A percentile compares a stretch with the other conserved stretches of the same genome.
phyloP scores from a whole-genome alignment of 1,139 yeast genomes.

The Debaryomycetaceae sp. region DNA sequence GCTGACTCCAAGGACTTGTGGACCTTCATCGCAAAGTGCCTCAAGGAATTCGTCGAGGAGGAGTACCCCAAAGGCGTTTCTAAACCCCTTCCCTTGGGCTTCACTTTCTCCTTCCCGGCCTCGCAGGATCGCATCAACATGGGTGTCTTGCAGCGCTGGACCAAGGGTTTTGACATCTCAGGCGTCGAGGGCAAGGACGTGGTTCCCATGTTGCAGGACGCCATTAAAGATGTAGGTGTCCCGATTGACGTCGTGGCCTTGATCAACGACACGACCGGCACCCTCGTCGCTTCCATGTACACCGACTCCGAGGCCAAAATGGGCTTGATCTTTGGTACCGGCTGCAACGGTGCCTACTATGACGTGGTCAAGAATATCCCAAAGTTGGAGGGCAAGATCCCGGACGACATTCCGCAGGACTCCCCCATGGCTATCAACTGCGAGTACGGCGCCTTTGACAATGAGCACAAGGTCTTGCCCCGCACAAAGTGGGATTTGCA shows the following conservation, averaged over 20 bases:
- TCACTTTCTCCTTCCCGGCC: slow-evolving; percentile 93
- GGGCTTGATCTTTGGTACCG: slow-evolving; percentile 97
- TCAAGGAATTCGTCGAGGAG: slow-evolving; percentile 52
- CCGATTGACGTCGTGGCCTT: slow-evolving; percentile 86
- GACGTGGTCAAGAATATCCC: slow-evolving; percentile 69
- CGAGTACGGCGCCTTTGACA: slow-evolving; percentile 97
- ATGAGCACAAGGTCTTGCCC: slow-evolving; percentile 75
- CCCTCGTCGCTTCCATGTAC: slow-evolving; percentile 91
- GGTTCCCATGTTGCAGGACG: slow-evolving; percentile 77
- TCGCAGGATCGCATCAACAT: slow-evolving; percentile 72
- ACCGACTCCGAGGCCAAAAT: slow-evolving; percentile 79
- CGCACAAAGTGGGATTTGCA: slow-evolving; percentile 78
- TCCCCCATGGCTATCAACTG: slow-evolving; percentile 94
- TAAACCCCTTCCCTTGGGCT: slow-evolving; percentile 64
- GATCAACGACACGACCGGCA: slow-evolving; percentile 96
- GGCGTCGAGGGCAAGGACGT: slow-evolving; percentile 94
- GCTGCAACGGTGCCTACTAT: slow-evolving; percentile 95
- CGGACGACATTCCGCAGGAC: slow-evolving; percentile 49
- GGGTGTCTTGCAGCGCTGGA: slow-evolving; percentile 92
- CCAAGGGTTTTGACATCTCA: slow-evolving; percentile 92
- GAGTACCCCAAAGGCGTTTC: slow-evolving; percentile 52
- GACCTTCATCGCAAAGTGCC: slow-evolving; percentile 76
- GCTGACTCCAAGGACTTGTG: slow-evolving; percentile 70
- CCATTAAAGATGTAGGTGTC: slow-evolving; percentile 50
- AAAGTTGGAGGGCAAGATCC: slow-evolving; percentile 65